Evolutionary conservation across 225 moss, liverwort and hornwort species (phyloP).

Genomic region (Neckera pumila): DNA sequence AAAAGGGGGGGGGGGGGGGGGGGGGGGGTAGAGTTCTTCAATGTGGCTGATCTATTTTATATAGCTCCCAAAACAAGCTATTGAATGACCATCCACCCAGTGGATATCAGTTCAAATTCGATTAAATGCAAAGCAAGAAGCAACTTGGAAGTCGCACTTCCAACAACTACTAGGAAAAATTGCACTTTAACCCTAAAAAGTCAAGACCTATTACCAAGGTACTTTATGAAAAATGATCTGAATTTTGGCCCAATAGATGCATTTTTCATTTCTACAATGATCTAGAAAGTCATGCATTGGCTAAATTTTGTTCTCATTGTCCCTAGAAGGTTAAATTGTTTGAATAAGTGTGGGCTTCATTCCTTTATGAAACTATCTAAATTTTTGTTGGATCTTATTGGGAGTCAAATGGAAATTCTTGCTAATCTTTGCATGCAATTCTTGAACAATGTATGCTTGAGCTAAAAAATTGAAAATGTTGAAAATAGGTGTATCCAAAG

Average conservation of each 20-base stretch:
- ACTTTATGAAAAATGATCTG: neutral
- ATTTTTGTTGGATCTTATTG: neutral
- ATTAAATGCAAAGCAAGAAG: neutral
- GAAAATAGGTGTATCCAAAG: neutral
- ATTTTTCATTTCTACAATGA: neutral
- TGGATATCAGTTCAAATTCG: fast-evolving
- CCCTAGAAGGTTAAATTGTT: fast-evolving
- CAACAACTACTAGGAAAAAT: neutral
- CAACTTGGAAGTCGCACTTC: neutral
- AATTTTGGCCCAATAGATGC: neutral
- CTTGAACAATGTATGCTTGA: neutral
- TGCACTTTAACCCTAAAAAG: fast-evolving
- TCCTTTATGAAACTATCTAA: neutral
- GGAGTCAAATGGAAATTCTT: fast-evolving
- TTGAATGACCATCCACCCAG: neutral
- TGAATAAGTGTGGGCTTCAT: neutral
- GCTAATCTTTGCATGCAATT: neutral
- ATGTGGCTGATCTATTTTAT: neutral
- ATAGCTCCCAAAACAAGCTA: neutral
- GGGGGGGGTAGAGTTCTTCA: neutral
- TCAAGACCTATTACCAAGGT: neutral
- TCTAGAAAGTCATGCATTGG: fast-evolving
- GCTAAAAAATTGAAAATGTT: too few species aligned
- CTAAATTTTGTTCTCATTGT: fast-evolving
- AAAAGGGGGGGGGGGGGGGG: too few species aligned